Conservation (phyloP, 441 rosid species). For the Eutrema salsugineum region DNA sequence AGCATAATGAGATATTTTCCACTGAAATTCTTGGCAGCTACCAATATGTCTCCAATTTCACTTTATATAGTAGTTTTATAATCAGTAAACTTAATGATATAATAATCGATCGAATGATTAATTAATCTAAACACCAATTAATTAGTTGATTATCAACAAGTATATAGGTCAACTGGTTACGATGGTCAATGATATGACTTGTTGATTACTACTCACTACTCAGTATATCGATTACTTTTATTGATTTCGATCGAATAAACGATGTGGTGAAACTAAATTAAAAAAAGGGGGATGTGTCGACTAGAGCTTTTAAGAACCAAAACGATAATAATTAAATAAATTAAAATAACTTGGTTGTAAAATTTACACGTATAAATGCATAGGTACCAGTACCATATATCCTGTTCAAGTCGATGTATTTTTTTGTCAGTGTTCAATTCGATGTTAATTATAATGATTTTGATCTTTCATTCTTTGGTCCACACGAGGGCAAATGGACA, state of each 20-base stretch:
- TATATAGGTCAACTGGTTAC: not conserved
- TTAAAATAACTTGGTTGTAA: conserved; percentile 12
- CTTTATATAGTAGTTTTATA: no score
- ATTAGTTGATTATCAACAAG: not conserved
- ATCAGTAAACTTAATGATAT: no score
- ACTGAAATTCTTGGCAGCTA: not conserved
- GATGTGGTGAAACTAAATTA: not conserved
- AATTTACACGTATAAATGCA: conserved; percentile 27
- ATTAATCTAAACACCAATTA: not conserved
- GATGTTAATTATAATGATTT: conserved; percentile 22
- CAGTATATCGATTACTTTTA: not conserved
- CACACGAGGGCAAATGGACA: conserved; percentile 28
- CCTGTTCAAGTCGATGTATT: conserved; percentile 14
- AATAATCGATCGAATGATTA: not conserved
- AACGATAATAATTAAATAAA: not conserved
- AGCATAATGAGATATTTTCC: no score
- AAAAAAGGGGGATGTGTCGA: not conserved
- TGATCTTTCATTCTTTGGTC: conserved; percentile 30
- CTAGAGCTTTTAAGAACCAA: not conserved
- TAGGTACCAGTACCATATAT: conserved; percentile 16
- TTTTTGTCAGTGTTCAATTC: conserved; percentile 19
- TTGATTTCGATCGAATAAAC: not conserved
- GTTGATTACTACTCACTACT: not conserved
- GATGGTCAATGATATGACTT: not conserved
- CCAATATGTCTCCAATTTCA: not conserved